Conservation (phyloP, 306 rosid genomes). For the Malus asiatica region DNA sequence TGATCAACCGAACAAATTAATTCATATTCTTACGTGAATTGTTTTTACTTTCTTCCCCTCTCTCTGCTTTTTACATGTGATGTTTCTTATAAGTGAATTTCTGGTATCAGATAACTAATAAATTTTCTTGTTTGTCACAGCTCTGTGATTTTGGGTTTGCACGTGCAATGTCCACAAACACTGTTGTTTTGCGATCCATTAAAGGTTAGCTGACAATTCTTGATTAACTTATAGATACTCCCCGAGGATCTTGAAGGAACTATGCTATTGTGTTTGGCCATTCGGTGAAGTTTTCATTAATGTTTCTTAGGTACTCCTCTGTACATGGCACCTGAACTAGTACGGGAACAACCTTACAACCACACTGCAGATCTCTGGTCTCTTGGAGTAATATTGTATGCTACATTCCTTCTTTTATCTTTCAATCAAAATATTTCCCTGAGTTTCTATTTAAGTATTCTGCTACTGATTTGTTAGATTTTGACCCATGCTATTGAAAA, state of each 20-base stretch:
- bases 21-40: neutral
- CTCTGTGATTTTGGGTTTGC: constrained; percentile 99
- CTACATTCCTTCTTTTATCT: constrained; percentile 2
- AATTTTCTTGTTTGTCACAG: constrained; percentile 33
- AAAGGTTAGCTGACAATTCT: constrained; percentile 54
- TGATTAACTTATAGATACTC: constrained; percentile 7
- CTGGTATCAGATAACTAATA: neutral
- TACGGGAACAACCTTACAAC: constrained; percentile 91
- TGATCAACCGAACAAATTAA: neutral
- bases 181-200: constrained; percentile 92
- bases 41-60: neutral
- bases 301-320: constrained; percentile 76
- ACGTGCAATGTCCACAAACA: constrained; percentile 97
- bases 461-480: neutral
- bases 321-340: constrained; percentile 99
- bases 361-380: constrained; percentile 99
- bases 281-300: neutral
- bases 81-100: neutral
- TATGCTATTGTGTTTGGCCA: neutral
- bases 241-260: neutral
- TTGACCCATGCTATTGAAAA: neutral
- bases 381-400: constrained; percentile 93
- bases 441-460: constrained; percentile 7
- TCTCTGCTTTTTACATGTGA: neutral
- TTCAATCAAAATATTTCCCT: constrained; percentile 6